Evolutionary conservation across 768 basidiomycete genomes (phyloP), one percentile per base, ranked within the genome.

Genomic region (Leucosporidium scottii): DNA sequence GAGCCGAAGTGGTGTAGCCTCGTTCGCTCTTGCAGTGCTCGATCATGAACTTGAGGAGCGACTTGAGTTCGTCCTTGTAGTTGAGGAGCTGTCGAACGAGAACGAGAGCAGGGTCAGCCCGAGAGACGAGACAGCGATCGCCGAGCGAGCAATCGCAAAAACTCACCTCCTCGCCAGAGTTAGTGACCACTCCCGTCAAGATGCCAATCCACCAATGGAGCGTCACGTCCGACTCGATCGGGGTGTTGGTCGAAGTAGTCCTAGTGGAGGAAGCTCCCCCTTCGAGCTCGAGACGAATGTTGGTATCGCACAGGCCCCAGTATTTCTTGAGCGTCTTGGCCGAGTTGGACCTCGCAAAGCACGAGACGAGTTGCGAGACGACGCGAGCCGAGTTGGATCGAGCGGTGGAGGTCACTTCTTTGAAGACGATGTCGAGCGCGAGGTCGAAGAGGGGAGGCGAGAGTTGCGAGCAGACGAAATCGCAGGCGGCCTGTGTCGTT

Each of bases 321-420:
- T 97, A 91, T 76, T 85, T 88, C 59, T 84, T 84, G 66, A 94
- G 82, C 0, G 86, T 88, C 79, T 87, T 85, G 69, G 83, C 82
- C 18, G 93, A 87, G 65, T 85, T 82, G 18, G 87, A 87, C 49
- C 89, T 84, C 3, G 92, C 88, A 34, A 97, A 82, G 72, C 89
- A 90, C 23, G 87, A 85, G 48, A 97, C 84, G 17, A 97, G 84
- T 70, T 93, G 90, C 1, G 91, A 90, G 71, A 96, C 89, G 4
- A 91, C 89, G 64, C 87, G 83, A 60, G 93, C 90, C n/a, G 90
- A 85, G 77, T 96, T 97, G 51, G 90, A 86, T 74, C 91, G 90
- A 4, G 88, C 87, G 71, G 91, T 92, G 3, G 88, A 86, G n/a
- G 88, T 90, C 0, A 86, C 88, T 75, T 96, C 94, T 62, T 93